Base-by-base conservation (phyloP, 2,329 filamentous ascomycete species). In the Pestalotiopsis sp. region DNA sequence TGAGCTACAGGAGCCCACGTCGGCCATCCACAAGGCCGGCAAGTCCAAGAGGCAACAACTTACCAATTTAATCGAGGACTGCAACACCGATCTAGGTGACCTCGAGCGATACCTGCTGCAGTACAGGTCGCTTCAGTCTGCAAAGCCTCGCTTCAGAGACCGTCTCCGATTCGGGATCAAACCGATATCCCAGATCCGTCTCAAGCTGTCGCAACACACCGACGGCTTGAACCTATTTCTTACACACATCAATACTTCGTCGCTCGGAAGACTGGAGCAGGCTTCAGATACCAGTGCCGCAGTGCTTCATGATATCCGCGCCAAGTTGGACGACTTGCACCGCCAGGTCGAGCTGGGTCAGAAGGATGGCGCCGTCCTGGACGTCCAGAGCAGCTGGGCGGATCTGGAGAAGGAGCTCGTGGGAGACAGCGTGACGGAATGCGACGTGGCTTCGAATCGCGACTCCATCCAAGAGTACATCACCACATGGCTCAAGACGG, bases 1-100 rank as follows among this genome's bases (percentile, higher is more conserved):
- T 23, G 62, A 64, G 39, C 38, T 64, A 38, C 12, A 27, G n/a
- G 38, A 64, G 38, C 62, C 62, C 25, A 64, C 14, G 45, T 64
- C 62, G 14, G 62, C 39, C 62, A 49, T 64, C n/a, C 62, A 64
- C 62, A 64, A 64, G 62, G 31, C 62, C 23, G 62, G 62, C 31
- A 64, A 64, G 45, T 64, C 62, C 17, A 41, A 64, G 23, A 41
- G 38, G 27, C 39, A 27, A 39, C 62, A 64, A 39, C 62, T 64
- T 9, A 27, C 39, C 62, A 64, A 64, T 27, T 27, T 64, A 23
- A 41, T 64, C 14, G 38, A 64, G 17, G 62, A 64, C n/a, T 64
- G 62, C 39, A 64, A 64, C 23, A 64, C 62, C 62, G 62, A 64
- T 20, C 23, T 64, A 17, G 17, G 62, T 25, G 62, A 64, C 38